Conservation (phyloP, 495 filamentous ascomycete species). For the Aspergillus hancockii region DNA sequence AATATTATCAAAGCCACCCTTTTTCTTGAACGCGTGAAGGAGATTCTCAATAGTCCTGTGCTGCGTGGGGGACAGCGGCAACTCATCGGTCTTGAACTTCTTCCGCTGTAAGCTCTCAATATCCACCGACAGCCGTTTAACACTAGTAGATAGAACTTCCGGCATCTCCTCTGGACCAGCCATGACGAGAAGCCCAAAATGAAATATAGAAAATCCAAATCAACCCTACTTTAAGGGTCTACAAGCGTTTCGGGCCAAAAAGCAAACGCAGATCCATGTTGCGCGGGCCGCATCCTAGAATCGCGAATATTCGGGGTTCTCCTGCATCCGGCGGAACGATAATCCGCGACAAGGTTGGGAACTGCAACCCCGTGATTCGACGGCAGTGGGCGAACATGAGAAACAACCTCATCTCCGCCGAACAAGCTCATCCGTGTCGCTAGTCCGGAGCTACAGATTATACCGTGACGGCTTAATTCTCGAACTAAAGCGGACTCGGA, state of each 20-base stretch:
- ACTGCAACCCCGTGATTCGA: slow-evolving; percentile 46
- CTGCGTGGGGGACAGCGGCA: slow-evolving; percentile 72
- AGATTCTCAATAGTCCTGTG: slow-evolving; percentile 75
- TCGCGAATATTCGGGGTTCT: slow-evolving; percentile 15
- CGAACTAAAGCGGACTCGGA: background rate
- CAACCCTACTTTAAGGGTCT: background rate
- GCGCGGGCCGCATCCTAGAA: background rate
- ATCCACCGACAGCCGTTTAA: slow-evolving; percentile 33
- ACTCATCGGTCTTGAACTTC: slow-evolving; percentile 81
- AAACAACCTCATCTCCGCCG: slow-evolving; percentile 33
- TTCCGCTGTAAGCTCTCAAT: slow-evolving; percentile 50
- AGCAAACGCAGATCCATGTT: slow-evolving; percentile 7
- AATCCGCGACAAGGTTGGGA: slow-evolving; percentile 36
- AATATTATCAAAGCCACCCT: slow-evolving; percentile 82
- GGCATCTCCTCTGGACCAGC: slow-evolving; percentile 42
- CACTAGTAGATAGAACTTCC: slow-evolving; percentile 25
- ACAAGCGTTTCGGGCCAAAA: slow-evolving; percentile 2
- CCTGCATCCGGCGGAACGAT: slow-evolving; percentile 23
- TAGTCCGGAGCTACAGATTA: slow-evolving; percentile 6
- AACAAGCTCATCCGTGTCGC: slow-evolving; percentile 14
- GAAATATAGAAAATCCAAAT: slow-evolving; percentile 18
- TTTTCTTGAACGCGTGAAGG: slow-evolving; percentile 84
- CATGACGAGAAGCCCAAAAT: slow-evolving; percentile 35
- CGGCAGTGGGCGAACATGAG: slow-evolving; percentile 5
- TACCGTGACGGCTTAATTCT: background rate